Evolutionary conservation across 2,329 filamentous ascomycete species (phyloP).

Genomic region (Ophiostoma sp.): DNA sequence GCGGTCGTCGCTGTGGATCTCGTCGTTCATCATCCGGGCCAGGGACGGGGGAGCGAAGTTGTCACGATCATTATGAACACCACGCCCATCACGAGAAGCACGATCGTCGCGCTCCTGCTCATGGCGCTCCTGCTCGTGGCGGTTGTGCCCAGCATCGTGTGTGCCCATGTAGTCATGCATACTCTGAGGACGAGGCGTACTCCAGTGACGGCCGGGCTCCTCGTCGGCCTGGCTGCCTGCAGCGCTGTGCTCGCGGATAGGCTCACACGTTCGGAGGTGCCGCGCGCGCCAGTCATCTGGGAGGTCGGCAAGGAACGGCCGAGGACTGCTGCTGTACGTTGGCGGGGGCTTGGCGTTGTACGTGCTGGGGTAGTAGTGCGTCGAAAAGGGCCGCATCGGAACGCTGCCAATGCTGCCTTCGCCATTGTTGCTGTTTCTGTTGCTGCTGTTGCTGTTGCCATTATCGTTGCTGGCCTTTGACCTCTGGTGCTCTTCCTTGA

Average conservation of each 20-base stretch:
- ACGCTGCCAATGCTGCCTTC: neutral
- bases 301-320: neutral
- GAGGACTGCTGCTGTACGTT: neutral
- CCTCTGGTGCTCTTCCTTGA: neutral
- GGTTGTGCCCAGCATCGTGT: neutral
- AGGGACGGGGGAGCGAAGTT: too few relatives aligned
- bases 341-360: neutral
- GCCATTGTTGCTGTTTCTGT: neutral
- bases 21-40: neutral
- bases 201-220: neutral
- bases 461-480: neutral
- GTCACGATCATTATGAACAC: neutral
- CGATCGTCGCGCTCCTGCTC: neutral
- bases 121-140: too few relatives aligned
- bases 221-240: neutral
- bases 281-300: neutral
- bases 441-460: neutral
- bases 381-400: neutral
- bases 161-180: constrained; percentile 6
- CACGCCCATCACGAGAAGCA: neutral
- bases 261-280: neutral
- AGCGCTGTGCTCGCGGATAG: neutral
- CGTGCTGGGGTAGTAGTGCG: neutral
- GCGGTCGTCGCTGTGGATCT: neutral
- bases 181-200: neutral